A percentile compares a stretch with the other conserved stretches of the same genome.
phyloP scores from a whole-genome alignment of 1,284 basidiomycete genomes.

The Peniophora sp. region DNA sequence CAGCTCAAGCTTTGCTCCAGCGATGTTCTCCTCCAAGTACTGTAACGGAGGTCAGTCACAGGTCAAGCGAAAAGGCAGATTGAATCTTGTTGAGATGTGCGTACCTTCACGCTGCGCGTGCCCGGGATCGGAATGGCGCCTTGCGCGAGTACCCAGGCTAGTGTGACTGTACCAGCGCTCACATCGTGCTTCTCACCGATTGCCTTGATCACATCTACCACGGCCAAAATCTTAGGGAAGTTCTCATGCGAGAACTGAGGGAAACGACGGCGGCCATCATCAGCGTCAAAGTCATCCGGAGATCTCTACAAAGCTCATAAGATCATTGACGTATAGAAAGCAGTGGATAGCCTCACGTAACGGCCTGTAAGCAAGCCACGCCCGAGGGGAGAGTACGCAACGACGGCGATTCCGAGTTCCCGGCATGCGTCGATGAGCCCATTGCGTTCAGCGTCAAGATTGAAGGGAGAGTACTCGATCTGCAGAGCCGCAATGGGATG shows the following conservation, averaged over 20 bases:
- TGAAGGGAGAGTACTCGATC: slow-evolving; percentile 59
- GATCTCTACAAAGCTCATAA: slow-evolving; percentile 7
- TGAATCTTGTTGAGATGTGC: background rate
- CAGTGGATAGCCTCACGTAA: slow-evolving; percentile 27
- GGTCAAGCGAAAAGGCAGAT: background rate
- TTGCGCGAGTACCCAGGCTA: slow-evolving; percentile 57
- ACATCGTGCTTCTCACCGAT: slow-evolving; percentile 38
- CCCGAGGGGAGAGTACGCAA: slow-evolving; percentile 58
- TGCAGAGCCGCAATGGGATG: slow-evolving; percentile 57
- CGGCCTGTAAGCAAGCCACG: slow-evolving; percentile 55
- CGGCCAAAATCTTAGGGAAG: slow-evolving; percentile 47
- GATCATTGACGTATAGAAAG: background rate
- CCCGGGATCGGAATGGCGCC: slow-evolving; percentile 48
- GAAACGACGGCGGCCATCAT: slow-evolving; percentile 7
- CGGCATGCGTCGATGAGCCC: slow-evolving; percentile 39
- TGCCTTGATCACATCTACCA: slow-evolving; percentile 36
- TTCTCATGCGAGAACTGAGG: slow-evolving; percentile 34
- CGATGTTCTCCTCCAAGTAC: slow-evolving; percentile 34
- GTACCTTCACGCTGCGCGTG: slow-evolving; percentile 32
- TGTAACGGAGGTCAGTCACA: slow-evolving; percentile 7
- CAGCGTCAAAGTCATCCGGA: slow-evolving; percentile 11
- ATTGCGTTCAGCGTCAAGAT: slow-evolving; percentile 41
- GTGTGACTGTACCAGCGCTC: slow-evolving; percentile 45
- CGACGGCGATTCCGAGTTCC: slow-evolving; percentile 44
- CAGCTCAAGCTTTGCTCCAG: slow-evolving; percentile 22